These are phyloP conservation scores for Liquidambar formosana DNA, from an alignment of 164 flowering plant genomes.

Conservation along the genomic window DNA sequence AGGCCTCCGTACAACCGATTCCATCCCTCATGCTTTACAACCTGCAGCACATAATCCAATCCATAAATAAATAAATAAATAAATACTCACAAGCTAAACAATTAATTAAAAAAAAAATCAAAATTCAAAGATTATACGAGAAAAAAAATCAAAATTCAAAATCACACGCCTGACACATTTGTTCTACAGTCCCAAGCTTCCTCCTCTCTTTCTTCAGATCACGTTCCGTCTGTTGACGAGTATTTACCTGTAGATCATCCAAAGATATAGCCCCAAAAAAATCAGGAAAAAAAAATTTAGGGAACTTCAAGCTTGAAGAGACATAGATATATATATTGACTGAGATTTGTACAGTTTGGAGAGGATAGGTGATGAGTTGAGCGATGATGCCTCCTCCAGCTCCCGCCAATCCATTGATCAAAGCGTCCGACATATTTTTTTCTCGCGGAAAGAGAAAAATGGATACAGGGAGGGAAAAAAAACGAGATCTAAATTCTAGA, in stretches of 20 bases:
- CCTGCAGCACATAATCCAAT: constrained; percentile 44
- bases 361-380: constrained; percentile 91
- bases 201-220: constrained; percentile 57
- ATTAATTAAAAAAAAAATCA: not conserved
- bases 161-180: constrained; percentile 67
- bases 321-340: not conserved
- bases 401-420: constrained; percentile 96
- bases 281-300: not conserved
- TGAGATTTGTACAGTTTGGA: constrained; percentile 62
- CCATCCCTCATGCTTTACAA: constrained; percentile 89
- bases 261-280: not conserved
- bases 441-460: constrained; percentile 2
- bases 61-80: too few species aligned
- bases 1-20: constrained; percentile 82
- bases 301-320: not conserved
- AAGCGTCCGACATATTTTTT: constrained; percentile 76
- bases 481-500: constrained; percentile 1
- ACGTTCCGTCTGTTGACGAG: constrained; percentile 91
- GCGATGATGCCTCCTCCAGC: constrained; percentile 98
- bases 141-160: not conserved
- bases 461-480: constrained; percentile 2
- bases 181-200: constrained; percentile 62
- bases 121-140: not conserved
- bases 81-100: not conserved
- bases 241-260: constrained; percentile 62